phyloP scores from a whole-genome alignment of 1,139 yeast genomes.

The Protomyces gravidus region DNA sequence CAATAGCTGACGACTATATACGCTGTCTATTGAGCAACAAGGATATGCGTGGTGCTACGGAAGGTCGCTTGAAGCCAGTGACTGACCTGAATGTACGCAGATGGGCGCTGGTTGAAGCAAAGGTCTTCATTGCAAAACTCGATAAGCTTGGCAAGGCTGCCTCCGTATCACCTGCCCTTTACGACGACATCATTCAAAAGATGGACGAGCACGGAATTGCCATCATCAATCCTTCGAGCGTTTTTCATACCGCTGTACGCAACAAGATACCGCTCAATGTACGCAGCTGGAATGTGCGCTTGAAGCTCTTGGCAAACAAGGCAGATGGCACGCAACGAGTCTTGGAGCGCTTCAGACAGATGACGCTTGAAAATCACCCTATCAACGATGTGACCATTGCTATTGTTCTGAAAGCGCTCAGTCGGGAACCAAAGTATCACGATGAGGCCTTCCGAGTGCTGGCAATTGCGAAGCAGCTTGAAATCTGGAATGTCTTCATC shows the following conservation, averaged over 20 bases:
- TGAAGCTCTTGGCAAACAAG: constrained; percentile 6
- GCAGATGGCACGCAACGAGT: background rate
- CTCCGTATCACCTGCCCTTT: background rate
- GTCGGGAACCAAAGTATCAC: background rate
- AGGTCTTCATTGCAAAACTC: background rate
- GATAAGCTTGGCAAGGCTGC: background rate
- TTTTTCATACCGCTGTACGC: constrained; percentile 1
- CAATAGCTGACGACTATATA: constrained; percentile 18
- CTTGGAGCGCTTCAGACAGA: background rate
- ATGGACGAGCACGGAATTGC: constrained; percentile 6
- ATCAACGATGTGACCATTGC: constrained; percentile 4
- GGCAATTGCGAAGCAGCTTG: constrained; percentile 7
- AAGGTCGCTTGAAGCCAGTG: background rate
- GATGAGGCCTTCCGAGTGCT: constrained; percentile 1
- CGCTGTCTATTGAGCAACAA: constrained; percentile 4
- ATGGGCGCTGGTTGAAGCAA: background rate
- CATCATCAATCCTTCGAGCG: background rate
- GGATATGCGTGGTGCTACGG: background rate
- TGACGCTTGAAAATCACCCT: background rate
- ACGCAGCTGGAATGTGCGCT: constrained; percentile 15
- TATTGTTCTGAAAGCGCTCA: constrained; percentile 7
- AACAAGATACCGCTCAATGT: background rate
- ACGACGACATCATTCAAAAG: background rate
- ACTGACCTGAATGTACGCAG: background rate
- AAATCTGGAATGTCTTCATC: constrained; percentile 16